phyloP scores from a whole-genome alignment of 768 basidiomycete species.

The Naematelia encephala region DNA sequence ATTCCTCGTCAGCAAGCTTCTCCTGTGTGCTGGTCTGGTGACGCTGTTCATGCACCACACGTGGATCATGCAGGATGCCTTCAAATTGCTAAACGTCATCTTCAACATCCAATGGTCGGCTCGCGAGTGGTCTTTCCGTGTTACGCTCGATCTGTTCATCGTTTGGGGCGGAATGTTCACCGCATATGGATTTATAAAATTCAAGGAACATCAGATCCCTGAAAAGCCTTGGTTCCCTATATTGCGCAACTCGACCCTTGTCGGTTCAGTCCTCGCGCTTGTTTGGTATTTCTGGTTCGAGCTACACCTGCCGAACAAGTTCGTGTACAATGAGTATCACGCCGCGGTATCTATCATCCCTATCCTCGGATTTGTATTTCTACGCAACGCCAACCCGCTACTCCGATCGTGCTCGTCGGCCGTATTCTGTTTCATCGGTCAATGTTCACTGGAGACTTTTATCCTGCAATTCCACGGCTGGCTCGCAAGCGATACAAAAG shows the following conservation, averaged over 20 bases:
- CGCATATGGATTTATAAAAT: slow-evolving; percentile 69
- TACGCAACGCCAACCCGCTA: slow-evolving; percentile 71
- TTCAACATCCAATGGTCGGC: slow-evolving; percentile 80
- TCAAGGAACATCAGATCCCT: slow-evolving; percentile 66
- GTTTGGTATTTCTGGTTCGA: slow-evolving; percentile 83
- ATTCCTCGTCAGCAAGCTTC: slow-evolving; percentile 70
- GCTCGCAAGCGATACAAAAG: slow-evolving; percentile 79
- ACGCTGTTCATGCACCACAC: slow-evolving; percentile 65
- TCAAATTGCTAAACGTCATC: slow-evolving; percentile 62
- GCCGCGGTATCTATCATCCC: slow-evolving; percentile 78
- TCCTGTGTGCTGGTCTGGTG: slow-evolving; percentile 62
- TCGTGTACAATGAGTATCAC: slow-evolving; percentile 81
- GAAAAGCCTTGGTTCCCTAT: slow-evolving; percentile 68
- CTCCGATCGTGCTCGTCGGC: slow-evolving; percentile 68
- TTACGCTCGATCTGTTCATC: slow-evolving; percentile 82
- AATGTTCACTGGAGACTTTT: slow-evolving; percentile 85
- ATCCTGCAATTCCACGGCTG: slow-evolving; percentile 83
- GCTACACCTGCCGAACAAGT: slow-evolving; percentile 70
- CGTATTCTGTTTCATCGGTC: slow-evolving; percentile 75
- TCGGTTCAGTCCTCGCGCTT: slow-evolving; percentile 58
- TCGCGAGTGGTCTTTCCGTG: slow-evolving; percentile 81
- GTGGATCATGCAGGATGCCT: slow-evolving; percentile 65
- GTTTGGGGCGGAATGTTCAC: slow-evolving; percentile 82
- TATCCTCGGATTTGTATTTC: slow-evolving; percentile 66
- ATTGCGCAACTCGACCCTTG: slow-evolving; percentile 56